Conservation (phyloP, 805 yeast genomes). For the Yarrowia sp. region DNA sequence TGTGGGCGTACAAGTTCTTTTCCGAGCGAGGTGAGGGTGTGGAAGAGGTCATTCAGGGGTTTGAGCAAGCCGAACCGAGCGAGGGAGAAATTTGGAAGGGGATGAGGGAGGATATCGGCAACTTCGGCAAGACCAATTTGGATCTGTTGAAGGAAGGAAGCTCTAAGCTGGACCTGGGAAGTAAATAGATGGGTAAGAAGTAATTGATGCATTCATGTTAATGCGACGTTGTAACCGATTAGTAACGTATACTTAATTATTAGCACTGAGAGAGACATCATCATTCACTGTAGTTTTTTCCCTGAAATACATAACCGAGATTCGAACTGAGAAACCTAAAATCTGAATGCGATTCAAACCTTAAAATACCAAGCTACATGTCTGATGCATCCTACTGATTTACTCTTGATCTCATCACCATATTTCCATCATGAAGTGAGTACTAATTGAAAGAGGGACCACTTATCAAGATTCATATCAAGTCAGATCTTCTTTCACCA, state of each 20-base stretch:
- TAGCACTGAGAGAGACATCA: too few species aligned
- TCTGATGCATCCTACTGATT: too few species aligned
- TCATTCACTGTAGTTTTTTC: too few species aligned
- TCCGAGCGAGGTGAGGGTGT: slow-evolving; percentile 42
- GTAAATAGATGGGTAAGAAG: not conserved
- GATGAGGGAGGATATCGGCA: not conserved
- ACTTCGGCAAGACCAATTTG: not conserved
- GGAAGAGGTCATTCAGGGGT: slow-evolving; percentile 41
- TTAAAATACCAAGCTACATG: too few species aligned
- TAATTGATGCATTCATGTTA: not conserved
- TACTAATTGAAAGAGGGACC: too few species aligned
- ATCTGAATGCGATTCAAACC: too few species aligned
- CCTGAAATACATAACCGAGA: too few species aligned
- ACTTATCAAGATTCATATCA: too few species aligned
- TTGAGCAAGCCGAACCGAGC: slow-evolving; percentile 49
- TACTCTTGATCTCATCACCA: too few species aligned
- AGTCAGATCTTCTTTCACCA: too few species aligned
- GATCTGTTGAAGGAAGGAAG: not conserved
- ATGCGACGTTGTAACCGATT: not conserved
- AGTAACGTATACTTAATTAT: not conserved
- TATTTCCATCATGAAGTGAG: too few species aligned
- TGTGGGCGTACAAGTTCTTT: slow-evolving; percentile 54
- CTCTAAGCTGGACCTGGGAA: not conserved
- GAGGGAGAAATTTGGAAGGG: not conserved
- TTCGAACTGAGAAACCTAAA: too few species aligned